Conservation (phyloP, 2,329 filamentous ascomycete species). For the Fusarium armeniacum region DNA sequence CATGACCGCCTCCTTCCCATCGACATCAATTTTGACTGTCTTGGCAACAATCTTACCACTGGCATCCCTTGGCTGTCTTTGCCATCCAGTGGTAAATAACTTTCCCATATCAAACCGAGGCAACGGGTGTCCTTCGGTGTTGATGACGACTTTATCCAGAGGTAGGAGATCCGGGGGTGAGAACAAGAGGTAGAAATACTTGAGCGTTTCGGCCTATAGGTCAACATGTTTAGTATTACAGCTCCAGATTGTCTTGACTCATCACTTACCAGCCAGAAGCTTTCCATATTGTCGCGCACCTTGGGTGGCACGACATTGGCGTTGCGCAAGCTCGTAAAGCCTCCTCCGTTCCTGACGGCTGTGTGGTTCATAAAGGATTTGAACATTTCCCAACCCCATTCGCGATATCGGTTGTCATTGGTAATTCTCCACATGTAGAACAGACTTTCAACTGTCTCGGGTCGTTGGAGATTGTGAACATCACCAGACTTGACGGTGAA, state of each 20-base stretch:
- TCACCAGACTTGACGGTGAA: constrained; percentile 86
- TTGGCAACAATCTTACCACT: constrained; percentile 57
- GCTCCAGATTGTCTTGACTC: not conserved
- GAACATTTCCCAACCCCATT: constrained; percentile 99
- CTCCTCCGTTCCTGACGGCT: constrained; percentile 79
- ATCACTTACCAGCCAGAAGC: constrained; percentile 89
- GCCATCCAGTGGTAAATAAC: constrained; percentile 85
- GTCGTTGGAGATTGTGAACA: constrained; percentile 91
- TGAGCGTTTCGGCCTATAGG: constrained; percentile 89
- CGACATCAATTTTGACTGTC: constrained; percentile 21
- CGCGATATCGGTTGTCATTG: constrained; percentile 85
- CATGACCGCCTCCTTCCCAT: constrained; percentile 32
- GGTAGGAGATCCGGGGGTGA: constrained; percentile 85
- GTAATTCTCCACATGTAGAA: constrained; percentile 99
- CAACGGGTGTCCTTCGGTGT: constrained; percentile 94
- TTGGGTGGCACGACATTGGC: constrained; percentile 79
- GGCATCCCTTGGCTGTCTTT: constrained; percentile 73
- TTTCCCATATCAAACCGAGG: constrained; percentile 86
- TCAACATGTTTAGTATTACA: constrained; percentile 35
- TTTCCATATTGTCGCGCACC: constrained; percentile 94
- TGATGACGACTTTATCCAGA: constrained; percentile 89
- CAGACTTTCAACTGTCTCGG: constrained; percentile 95
- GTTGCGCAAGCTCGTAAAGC: constrained; percentile 85
- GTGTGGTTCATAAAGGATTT: constrained; percentile 90
- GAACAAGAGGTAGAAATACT: constrained; percentile 97